Conservation (phyloP, 2,329 filamentous ascomycete species). For the Trichoderma gracile region DNA sequence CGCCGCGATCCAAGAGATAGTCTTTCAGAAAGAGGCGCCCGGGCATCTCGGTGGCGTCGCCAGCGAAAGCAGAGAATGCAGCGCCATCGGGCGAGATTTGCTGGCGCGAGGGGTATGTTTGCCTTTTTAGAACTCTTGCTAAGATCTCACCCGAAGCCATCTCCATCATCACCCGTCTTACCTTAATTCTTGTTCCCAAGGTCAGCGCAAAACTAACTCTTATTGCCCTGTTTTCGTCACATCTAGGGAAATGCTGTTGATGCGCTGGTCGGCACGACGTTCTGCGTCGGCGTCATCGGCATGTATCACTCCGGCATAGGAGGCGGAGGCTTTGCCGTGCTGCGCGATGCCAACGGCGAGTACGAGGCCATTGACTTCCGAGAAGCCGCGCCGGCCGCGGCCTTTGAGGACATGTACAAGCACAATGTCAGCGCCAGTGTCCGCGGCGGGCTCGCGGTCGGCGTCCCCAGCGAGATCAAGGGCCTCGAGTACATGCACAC, state of each 20-base stretch:
- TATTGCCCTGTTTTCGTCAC: background rate
- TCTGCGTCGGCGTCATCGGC: conserved; percentile 73
- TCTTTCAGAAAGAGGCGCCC: conserved; percentile 29
- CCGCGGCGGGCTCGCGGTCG: conserved; percentile 70
- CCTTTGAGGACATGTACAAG: conserved; percentile 81
- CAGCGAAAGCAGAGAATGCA: conserved; percentile 69
- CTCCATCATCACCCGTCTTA: background rate
- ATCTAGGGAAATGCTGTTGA: conserved; percentile 72
- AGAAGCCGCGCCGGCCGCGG: conserved; percentile 81
- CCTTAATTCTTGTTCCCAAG: too few species aligned
- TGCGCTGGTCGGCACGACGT: conserved; percentile 70
- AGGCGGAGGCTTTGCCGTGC: conserved; percentile 86
- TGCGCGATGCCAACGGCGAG: conserved; percentile 69
- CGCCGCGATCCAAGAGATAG: conserved; percentile 28
- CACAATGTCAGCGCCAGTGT: conserved; percentile 68
- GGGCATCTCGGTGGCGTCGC: conserved; percentile 63
- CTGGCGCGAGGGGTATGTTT: conserved; percentile 52
- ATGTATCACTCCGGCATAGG: conserved; percentile 84
- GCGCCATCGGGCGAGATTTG: conserved; percentile 65
- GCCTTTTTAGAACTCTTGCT: background rate
- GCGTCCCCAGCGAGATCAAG: conserved; percentile 71
- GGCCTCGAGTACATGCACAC: conserved; percentile 78
- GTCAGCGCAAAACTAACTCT: background rate
- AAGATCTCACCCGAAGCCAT: conserved; percentile 11
- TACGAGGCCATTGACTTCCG: conserved; percentile 90